These are phyloP conservation scores for Beauveria caledonica DNA, from an alignment of 2,329 filamentous ascomycete species.

Conservation along the genomic window DNA sequence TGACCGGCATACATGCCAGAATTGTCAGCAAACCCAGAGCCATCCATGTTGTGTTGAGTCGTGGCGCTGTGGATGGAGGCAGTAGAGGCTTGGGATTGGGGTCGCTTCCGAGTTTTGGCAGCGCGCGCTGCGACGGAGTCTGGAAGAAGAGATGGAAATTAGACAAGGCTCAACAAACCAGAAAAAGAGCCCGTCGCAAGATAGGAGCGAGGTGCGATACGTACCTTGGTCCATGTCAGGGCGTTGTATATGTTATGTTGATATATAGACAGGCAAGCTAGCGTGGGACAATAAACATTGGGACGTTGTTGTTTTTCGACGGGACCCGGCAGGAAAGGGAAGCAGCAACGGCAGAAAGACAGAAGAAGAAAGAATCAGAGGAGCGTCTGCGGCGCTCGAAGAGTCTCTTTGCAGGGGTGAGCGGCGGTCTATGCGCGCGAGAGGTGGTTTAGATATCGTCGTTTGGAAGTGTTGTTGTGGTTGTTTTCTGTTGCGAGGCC, in stretches of 20 bases:
- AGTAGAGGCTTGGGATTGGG: slow-evolving; percentile 47
- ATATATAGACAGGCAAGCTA: slow-evolving; percentile 23
- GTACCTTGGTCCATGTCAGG: slow-evolving; percentile 28
- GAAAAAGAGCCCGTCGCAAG: slow-evolving; percentile 17
- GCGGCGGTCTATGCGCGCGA: slow-evolving; percentile 18
- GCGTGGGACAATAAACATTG: slow-evolving; percentile 34
- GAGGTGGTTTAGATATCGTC: slow-evolving; percentile 22
- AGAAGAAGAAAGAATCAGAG: slow-evolving; percentile 13
- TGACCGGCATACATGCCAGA: slow-evolving; percentile 38
- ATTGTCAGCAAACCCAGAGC: slow-evolving; percentile 34
- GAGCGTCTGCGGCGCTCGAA: slow-evolving; percentile 8
- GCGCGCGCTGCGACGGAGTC: slow-evolving; percentile 23
- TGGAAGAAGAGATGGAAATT: slow-evolving; percentile 17
- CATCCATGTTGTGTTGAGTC: slow-evolving; percentile 43
- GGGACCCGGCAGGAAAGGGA: neutral
- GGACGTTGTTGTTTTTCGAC: slow-evolving; percentile 19
- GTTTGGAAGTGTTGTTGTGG: slow-evolving; percentile 28
- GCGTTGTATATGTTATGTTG: slow-evolving; percentile 18
- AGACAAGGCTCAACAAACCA: neutral
- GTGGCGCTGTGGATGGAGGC: slow-evolving; percentile 47
- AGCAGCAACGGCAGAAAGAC: neutral
- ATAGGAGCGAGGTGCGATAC: slow-evolving; percentile 12
- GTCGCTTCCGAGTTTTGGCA: slow-evolving; percentile 39
- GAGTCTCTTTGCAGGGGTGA: slow-evolving; percentile 14
- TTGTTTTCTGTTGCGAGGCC: slow-evolving; percentile 38